Percentiles rank a stretch among this genome's conserved stretches.
phyloP scores from a whole-genome alignment of 768 basidiomycete species.

The Lyophyllum semitale region DNA sequence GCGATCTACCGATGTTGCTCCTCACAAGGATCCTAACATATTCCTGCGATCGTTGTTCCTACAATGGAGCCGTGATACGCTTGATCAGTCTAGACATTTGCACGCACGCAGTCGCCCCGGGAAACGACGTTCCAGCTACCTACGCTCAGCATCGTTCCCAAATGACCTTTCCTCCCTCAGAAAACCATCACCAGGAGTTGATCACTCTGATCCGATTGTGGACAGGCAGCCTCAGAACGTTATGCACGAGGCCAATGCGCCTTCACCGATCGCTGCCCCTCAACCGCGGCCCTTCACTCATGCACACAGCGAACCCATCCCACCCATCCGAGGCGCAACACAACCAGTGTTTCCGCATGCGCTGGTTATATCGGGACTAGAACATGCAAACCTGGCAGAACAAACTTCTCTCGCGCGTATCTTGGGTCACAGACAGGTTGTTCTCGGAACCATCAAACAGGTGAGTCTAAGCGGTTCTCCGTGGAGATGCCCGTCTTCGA shows the following conservation, averaged over 20 bases:
- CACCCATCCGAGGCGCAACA: conserved; percentile 11
- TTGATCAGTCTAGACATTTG: conserved; percentile 9
- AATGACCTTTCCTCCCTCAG: conserved; percentile 26
- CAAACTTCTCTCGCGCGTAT: conserved; percentile 61
- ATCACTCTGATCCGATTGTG: background rate
- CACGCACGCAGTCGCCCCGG: conserved; percentile 11
- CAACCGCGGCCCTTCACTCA: conserved; percentile 25
- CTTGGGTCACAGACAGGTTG: conserved; percentile 51
- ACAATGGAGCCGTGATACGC: conserved; percentile 3
- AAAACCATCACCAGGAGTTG: background rate
- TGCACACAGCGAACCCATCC: conserved; percentile 36
- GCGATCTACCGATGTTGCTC: background rate
- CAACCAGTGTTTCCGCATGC: conserved; percentile 50
- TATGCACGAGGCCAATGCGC: background rate
- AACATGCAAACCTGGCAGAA: conserved; percentile 51
- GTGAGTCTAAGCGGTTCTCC: conserved; percentile 11
- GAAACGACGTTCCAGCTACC: conserved; percentile 21
- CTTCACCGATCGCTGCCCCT: conserved; percentile 14
- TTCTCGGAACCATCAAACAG: conserved; percentile 35
- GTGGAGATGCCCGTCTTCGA: background rate
- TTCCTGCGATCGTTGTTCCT: conserved; percentile 26
- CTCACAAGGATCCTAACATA: conserved; percentile 8
- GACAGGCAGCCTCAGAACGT: conserved; percentile 4
- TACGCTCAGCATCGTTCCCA: conserved; percentile 37
- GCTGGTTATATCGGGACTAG: conserved; percentile 72